phyloP scores from a whole-genome alignment of 768 basidiomycete genomes.

The Lyophyllum atratum region DNA sequence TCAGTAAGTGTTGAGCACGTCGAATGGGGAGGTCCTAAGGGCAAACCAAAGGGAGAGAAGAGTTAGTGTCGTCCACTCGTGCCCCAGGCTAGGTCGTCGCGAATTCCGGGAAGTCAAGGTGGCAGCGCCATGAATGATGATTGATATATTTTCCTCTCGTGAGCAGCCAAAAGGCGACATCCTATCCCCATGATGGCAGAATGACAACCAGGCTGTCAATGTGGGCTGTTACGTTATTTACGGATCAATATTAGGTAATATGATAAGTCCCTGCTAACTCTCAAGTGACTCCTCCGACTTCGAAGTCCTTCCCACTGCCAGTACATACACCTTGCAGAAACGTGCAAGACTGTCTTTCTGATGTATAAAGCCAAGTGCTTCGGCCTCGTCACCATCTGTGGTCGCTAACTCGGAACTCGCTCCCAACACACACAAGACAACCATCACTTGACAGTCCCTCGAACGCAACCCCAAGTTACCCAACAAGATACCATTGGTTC shows the following conservation, averaged over 20 bases:
- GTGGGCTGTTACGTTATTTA: background rate
- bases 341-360: no score
- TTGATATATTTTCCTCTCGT: slow-evolving; percentile 1
- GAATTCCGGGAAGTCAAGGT: background rate
- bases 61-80: background rate
- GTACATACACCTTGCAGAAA: background rate
- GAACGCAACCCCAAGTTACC: background rate
- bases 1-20: no score
- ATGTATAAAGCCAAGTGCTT: background rate
- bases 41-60: background rate
- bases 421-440: background rate
- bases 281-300: background rate
- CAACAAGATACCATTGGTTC: background rate
- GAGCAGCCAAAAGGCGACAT: background rate
- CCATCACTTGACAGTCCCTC: background rate
- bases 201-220: background rate
- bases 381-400: background rate
- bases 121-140: slow-evolving; percentile 6
- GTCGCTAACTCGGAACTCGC: background rate
- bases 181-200: slow-evolving; percentile 6
- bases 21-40: background rate
- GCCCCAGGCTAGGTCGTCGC: background rate
- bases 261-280: background rate
- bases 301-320: background rate
- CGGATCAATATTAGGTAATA: slow-evolving; percentile 7